Percentiles rank a stretch among this genome's conserved stretches.
Evolutionary conservation across 176 grass and related monocot genomes (phyloP).

Genomic region (Ensete ventricosum): DNA sequence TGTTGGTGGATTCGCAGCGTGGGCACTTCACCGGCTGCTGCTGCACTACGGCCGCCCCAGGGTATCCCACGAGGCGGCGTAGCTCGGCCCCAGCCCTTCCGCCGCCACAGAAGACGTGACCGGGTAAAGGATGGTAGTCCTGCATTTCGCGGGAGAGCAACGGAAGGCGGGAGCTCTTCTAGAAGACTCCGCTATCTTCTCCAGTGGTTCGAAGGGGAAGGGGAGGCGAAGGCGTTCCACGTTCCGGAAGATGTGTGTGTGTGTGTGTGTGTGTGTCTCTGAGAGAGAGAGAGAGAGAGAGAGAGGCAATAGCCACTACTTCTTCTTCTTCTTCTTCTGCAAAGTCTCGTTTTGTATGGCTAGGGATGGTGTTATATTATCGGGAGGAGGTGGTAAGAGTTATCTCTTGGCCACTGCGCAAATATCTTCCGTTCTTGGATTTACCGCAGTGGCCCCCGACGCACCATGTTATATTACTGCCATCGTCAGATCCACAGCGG

Average conservation of each 20-base stretch:
- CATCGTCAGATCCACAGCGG: no score
- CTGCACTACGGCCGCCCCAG: not conserved
- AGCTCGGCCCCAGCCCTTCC: not conserved
- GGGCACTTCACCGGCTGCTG: conserved; percentile 17
- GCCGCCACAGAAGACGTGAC: conserved; percentile 1
- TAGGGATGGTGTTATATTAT: no score
- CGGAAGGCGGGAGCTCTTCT: not conserved
- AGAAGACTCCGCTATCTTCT: not conserved
- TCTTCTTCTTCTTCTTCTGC: no score
- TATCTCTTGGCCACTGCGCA: no score
- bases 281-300: not conserved
- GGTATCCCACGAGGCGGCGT: not conserved
- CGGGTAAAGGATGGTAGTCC: not conserved
- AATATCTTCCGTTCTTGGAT: no score
- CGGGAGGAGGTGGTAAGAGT: no score
- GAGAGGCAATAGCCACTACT: no score
- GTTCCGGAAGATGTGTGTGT: no score
- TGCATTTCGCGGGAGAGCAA: not conserved
- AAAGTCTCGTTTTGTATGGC: no score
- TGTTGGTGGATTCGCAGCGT: conserved; percentile 24
- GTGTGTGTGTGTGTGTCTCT: no score
- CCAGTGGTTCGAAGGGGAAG: not conserved
- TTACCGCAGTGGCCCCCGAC: no score
- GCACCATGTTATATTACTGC: no score
- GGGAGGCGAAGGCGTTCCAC: not conserved